Base-by-base conservation (phyloP, 495 filamentous ascomycete species). In the Penicillium pancosmium region DNA sequence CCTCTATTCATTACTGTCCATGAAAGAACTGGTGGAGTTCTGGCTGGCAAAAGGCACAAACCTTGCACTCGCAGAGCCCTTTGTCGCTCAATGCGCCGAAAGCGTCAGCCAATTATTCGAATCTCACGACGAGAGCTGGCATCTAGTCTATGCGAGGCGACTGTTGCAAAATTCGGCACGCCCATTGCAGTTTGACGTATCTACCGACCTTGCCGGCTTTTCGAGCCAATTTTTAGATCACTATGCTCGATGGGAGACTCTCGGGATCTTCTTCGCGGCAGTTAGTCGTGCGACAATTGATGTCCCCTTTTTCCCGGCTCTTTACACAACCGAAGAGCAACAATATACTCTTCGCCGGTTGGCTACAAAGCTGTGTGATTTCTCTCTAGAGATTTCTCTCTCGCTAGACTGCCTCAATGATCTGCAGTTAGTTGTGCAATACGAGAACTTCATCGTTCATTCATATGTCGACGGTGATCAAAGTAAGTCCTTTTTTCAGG, bases 401-500 rank as follows among this genome's bases (percentile, higher is more conserved):
- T 77, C 77, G 8, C 52, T 79, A 25, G 77, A 79, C 48, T 75
- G 72, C 47, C 52, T 79, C 34, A 79, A 79, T 60, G 75, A 78
- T 48, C 52, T 79, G n/a, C 74, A 77, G 41, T 60, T 79, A 12
- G 67, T 78, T 15, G 56, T 77, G 18, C 76, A 78, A 51, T 79
- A 78, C 47, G 77, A 79, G 54, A 79, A 78, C 41, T 77, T 78
- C 19, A 78, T 79, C 40, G 63, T 78, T 1, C 76, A 77, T 52
- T 78, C 76, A 0, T 68, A 73, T 41, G 69, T 77, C n/a, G 72
- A 78, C 55, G 77, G 77, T 27, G 77, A 78, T 51, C 75, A 79
- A 55, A 78, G 77, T 79, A 56, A 62, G 64, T 52, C 9, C 9
- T 41, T 27, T 4, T 15, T 41, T 46, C 13, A n/a, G n/a, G n/a